phyloP scores from a whole-genome alignment of 2,329 filamentous ascomycete genomes.

The Colletotrichum plurivorum region DNA sequence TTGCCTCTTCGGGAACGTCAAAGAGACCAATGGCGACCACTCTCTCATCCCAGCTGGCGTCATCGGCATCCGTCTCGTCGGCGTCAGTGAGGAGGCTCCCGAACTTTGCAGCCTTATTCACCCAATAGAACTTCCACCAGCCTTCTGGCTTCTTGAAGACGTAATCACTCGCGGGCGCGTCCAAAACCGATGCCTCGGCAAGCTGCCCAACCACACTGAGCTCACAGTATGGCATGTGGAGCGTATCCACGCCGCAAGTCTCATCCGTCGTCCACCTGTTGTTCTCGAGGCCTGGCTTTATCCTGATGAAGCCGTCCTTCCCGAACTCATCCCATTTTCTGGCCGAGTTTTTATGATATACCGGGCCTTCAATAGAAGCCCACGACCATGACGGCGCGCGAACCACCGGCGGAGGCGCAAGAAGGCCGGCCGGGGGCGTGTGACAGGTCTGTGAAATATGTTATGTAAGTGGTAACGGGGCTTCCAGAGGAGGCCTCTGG shows the following conservation, averaged over 20 bases:
- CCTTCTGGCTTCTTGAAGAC: not conserved
- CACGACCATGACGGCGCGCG: constrained; percentile 32
- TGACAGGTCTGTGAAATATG: not conserved
- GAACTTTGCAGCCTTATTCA: not conserved
- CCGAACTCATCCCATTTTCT: not conserved
- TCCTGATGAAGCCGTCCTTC: constrained; percentile 1
- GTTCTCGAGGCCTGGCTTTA: not conserved
- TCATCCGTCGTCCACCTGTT: constrained; percentile 7
- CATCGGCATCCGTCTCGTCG: not conserved
- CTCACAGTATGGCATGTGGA: constrained; percentile 22
- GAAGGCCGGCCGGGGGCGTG: constrained; percentile 9
- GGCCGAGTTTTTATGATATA: not conserved
- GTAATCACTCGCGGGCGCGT: not conserved
- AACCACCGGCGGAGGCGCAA: constrained; percentile 20
- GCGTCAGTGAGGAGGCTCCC: not conserved
- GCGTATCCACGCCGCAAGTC: not conserved
- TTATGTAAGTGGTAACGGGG: constrained; percentile 15
- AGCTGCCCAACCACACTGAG: not conserved
- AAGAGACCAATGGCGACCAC: constrained; percentile 12
- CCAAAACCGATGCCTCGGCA: not conserved
- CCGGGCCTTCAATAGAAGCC: constrained; percentile 23
- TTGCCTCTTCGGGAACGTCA: constrained; percentile 20
- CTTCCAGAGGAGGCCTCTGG: constrained; percentile 26
- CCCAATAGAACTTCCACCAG: constrained; percentile 1
- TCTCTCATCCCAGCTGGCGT: not conserved